Evolutionary conservation across 2,329 filamentous ascomycete genomes (phyloP).

Genomic region (Sordariomycetes sp.): DNA sequence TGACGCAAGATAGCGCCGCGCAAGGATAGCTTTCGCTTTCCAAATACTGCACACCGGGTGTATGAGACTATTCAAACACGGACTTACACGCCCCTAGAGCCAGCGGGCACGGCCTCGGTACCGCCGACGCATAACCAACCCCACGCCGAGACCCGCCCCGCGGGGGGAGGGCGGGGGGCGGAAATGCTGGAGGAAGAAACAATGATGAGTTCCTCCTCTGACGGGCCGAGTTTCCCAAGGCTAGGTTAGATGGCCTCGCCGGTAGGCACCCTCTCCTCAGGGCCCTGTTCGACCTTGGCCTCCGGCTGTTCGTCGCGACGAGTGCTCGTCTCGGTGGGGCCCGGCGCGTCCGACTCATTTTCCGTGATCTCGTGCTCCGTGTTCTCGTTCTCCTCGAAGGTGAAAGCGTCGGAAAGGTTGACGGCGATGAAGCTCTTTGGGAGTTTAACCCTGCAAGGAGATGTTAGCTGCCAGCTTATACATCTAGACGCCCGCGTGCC

Average conservation of each 20-base stretch:
- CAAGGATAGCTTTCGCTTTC: neutral
- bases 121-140: neutral
- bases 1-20: neutral
- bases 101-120: neutral
- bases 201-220: too few species aligned
- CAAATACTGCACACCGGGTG: neutral
- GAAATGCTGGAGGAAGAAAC: too few species aligned
- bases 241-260: neutral
- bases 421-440: constrained; percentile 54
- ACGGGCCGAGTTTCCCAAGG: neutral
- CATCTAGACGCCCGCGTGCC: neutral
- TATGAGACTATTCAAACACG: neutral
- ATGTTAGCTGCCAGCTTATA: neutral
- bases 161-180: too few species aligned
- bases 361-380: constrained; percentile 24
- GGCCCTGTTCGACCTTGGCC: neutral
- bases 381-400: constrained; percentile 42
- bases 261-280: neutral
- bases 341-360: neutral
- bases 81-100: neutral
- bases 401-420: constrained; percentile 49
- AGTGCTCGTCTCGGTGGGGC: neutral
- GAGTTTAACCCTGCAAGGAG: constrained; percentile 40
- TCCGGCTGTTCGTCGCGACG: neutral
- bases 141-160: too few species aligned